Conservation (phyloP, 441 rosid genomes). For the Brassica balearica region DNA sequence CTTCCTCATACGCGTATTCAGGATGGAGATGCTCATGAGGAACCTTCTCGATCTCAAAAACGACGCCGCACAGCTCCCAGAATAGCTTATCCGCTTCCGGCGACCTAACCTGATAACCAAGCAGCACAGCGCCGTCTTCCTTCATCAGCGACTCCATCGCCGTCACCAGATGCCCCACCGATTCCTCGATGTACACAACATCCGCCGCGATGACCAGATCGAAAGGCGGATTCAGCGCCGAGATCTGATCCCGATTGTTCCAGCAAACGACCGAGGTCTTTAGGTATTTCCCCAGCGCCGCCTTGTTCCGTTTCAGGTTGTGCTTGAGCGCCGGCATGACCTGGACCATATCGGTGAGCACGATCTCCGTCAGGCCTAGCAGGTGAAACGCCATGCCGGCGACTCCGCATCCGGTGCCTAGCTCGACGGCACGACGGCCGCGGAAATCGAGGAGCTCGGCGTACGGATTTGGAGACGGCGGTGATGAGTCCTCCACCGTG, state of each 20-base stretch:
- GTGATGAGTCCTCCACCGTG: constrained; percentile 29
- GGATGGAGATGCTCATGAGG: constrained; percentile 78
- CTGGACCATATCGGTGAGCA: constrained; percentile 80
- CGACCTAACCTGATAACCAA: constrained; percentile 85
- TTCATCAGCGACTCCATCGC: constrained; percentile 74
- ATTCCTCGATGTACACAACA: constrained; percentile 86
- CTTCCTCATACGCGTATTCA: constrained; percentile 71
- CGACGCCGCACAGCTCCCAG: constrained; percentile 70
- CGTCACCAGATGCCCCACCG: constrained; percentile 59
- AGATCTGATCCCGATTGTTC: constrained; percentile 61
- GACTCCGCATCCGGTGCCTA: constrained; percentile 82
- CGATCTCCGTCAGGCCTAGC: constrained; percentile 71
- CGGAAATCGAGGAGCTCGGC: constrained; percentile 68
- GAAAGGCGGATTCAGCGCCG: constrained; percentile 71
- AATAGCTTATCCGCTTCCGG: constrained; percentile 79
- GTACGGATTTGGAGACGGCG: constrained; percentile 53
- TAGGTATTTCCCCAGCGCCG: constrained; percentile 60
- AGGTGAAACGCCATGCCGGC: constrained; percentile 83
- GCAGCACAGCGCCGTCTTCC: constrained; percentile 72
- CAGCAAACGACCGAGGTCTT: constrained; percentile 67
- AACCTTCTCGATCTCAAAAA: constrained; percentile 71
- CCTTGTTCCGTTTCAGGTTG: constrained; percentile 87
- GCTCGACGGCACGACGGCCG: constrained; percentile 76
- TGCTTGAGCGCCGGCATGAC: constrained; percentile 89
- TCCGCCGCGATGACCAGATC: constrained; percentile 88